Evolutionary conservation across 768 basidiomycete genomes (phyloP).

Genomic region (Baorangia bicolor): DNA sequence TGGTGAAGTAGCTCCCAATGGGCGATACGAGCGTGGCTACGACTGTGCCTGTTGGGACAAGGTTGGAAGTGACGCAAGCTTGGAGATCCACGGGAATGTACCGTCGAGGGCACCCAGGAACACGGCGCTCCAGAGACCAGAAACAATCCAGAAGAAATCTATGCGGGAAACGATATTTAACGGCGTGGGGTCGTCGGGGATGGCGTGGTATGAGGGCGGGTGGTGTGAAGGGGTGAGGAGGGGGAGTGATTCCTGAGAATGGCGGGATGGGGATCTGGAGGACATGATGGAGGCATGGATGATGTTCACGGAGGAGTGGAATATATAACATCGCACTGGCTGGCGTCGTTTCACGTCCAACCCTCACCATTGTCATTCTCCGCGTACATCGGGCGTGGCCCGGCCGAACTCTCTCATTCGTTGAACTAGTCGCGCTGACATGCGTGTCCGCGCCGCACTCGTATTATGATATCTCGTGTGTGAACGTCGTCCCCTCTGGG

Average conservation of each 20-base stretch:
- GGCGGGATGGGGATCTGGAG: conserved; percentile 28
- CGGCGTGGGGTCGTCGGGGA: conserved; percentile 29
- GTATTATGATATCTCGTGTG: not conserved
- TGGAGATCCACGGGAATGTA: conserved; percentile 33
- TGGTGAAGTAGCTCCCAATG: conserved; percentile 82
- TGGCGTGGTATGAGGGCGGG: conserved; percentile 42
- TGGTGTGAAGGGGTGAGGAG: conserved; percentile 42
- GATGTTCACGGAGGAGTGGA: conserved; percentile 7
- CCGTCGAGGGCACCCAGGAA: conserved; percentile 86
- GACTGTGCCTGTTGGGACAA: conserved; percentile 55
- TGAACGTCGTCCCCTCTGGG: not conserved
- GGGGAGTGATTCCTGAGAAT: conserved; percentile 48
- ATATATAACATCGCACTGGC: conserved; percentile 25
- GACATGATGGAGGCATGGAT: conserved; percentile 27
- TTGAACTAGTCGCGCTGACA: too few species aligned
- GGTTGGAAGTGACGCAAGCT: not conserved
- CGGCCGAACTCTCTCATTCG: too few species aligned
- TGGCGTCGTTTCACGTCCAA: conserved; percentile 21
- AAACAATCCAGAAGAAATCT: conserved; percentile 71
- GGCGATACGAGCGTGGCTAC: conserved; percentile 84
- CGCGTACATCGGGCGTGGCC: conserved; percentile 28
- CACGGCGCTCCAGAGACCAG: conserved; percentile 79
- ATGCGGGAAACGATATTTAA: conserved; percentile 47
- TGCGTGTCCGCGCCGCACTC: too few species aligned
- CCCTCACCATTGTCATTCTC: conserved; percentile 29